Base-by-base conservation (phyloP, 306 rosid genomes). In the Datisca glomerata region DNA sequence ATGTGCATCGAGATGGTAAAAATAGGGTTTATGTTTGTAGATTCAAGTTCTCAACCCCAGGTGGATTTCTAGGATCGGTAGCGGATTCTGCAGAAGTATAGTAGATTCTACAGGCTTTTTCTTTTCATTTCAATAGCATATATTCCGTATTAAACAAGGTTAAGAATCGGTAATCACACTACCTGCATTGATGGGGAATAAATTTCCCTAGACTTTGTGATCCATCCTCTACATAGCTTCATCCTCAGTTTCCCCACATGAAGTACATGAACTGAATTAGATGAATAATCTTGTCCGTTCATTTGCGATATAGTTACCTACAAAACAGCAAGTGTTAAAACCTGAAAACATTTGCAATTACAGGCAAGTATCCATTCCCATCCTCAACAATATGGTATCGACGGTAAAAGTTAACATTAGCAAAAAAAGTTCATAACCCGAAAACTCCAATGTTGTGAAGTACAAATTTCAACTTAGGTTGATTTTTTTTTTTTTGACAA, bases 171-270 rank as follows among this genome's bases (percentile, higher is more conserved):
- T 22, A 2, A 3, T 29, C 12, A 37, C 12, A 14, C 24, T 52
- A 52, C 97, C 89, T 72, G 97, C 97, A 89, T 83, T 24, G 83
- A 57, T 24, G 81, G 66, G 40, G 93, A 83, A 69, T 89, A 89
- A 60, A 60, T 89, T 66, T 89, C 97, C 60, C 97, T 78, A 39
- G 97, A 74, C 67, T 89, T 89, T 18, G 97, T 83, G 51, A 89
- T 89, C 97, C 97, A 89, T 41, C 97, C 97, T 69, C 97, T 69
- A 36, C 75, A 69, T 19, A 89, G 81, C 68, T 89, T 89, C 70
- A 83, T 79, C 72, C 94, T 84, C 89, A 71, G 71, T 74, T 85
- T 89, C 34, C 97, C 97, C 57, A 76, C 93, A 66, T 72, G 85
- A 63, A 89, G 68, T 39, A 63, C 72, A 63, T 89, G 97, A 69